Evolutionary conservation across 2,329 filamentous ascomycete species (phyloP).

Genomic region (Verticillium isaacii): DNA sequence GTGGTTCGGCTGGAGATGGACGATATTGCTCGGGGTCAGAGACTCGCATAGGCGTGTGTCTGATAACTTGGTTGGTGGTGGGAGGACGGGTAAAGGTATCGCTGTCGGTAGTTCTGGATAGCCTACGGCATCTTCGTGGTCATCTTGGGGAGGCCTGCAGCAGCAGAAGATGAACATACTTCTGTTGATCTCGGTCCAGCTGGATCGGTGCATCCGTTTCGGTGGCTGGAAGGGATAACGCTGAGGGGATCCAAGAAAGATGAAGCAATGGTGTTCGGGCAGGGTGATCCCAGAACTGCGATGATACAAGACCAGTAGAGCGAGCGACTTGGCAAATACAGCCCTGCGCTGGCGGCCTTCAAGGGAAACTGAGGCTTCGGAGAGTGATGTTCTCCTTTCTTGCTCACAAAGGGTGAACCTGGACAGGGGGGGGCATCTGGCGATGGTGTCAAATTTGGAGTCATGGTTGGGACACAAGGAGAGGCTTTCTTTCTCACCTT

Average conservation of each 20-base stretch:
- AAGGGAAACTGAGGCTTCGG: too few relatives aligned
- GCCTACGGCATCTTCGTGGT: neutral
- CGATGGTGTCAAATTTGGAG: too few relatives aligned
- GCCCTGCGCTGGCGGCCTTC: too few relatives aligned
- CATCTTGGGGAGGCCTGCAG: neutral
- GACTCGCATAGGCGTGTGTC: neutral
- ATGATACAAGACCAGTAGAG: too few relatives aligned
- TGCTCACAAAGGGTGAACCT: too few relatives aligned
- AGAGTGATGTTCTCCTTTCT: too few relatives aligned
- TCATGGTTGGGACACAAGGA: neutral
- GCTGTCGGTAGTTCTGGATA: neutral
- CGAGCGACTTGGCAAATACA: too few relatives aligned
- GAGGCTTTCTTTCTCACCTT: neutral
- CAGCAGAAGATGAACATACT: conserved; percentile 2
- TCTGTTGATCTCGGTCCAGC: neutral
- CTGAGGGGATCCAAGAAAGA: neutral
- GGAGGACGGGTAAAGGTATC: conserved; percentile 1
- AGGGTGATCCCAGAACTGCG: too few relatives aligned
- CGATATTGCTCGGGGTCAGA: neutral
- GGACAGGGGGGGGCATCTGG: too few relatives aligned
- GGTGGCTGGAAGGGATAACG: neutral
- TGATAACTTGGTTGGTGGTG: neutral
- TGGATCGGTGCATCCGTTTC: neutral
- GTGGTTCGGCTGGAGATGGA: neutral
- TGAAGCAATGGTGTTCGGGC: neutral